Base-by-base conservation (phyloP, 805 yeast genomes). In the Priceomyces fermenticarens region DNA sequence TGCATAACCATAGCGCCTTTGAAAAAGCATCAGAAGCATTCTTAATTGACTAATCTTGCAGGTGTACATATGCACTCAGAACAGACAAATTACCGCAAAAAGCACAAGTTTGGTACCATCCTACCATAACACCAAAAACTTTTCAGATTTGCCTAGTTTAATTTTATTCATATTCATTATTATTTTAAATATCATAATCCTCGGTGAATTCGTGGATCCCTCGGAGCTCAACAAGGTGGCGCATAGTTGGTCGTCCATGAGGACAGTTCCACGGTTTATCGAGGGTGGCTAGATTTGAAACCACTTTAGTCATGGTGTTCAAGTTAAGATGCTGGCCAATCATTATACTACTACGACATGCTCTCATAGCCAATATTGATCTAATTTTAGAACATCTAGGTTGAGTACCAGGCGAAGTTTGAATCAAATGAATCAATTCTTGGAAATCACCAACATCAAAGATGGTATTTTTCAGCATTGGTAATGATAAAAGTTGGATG, bases 251-350 rank as follows among this genome's bases (percentile, higher is more conserved):
- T 47, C 99, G 70, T 0, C 99, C 99, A 63, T 93, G 99, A 0
- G 99, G 99, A 55, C 89, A 81, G 52, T 83, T 85, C 99, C 99
- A 93, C 0, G 99, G 99, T 56, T 88, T 87, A 46, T 88, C 90
- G 30, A 93, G 68, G 0, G 60, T 66, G 10, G 91, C 78, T 39
- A 93, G 65, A 53, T 88, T 75, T 25, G 65, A 57, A 4, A 93
- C 90, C 2, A 93, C 80, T 30, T 55, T 65, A 2, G 61, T 57
- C 99, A 93, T 93, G 6, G 79, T 75, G 7, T 59, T 67, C 25
- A 40, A 48, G 6, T 70, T 72, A 34, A 93, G 68, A 3, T 83
- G 77, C 48, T 75, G 82, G 0, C 99, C 99, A 36, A 93, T 81
- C 99, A 93, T 93, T 20, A 91, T 87, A 49, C 96, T 88, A 38